Base-by-base conservation (phyloP, 129 eudicot species). In the Arctium lappa region DNA sequence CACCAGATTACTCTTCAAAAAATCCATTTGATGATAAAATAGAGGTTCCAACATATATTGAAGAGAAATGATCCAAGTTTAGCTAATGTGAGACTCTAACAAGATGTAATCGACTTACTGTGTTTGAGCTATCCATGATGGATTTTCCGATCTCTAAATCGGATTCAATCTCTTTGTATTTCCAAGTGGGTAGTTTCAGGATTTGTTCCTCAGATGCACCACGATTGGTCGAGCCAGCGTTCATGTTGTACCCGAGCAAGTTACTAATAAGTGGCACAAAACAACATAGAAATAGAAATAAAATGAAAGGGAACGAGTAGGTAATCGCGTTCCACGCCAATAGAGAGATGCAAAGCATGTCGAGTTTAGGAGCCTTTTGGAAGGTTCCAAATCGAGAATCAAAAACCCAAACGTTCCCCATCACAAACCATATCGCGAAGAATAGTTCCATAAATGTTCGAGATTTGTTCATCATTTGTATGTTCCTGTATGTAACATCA, bases 331-430 rank as follows among this genome's bases (percentile, higher is more conserved):
- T 95, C 97, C 97, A 93, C 38, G 92, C 88, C 1, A 95, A 88
- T 56, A 95, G 83, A 1, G 89, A 82, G 16, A 91, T 91, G 86
- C 97, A 93, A 76, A 95, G 91, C 53, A 88, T 71, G 66, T 93
- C 92, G 3, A 95, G 95, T 65, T 87, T 90, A 0, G 97, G 95
- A 72, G 97, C 97, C 12, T 80, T 76, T 0, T 60, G 76, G 76
- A 89, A 91, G 11, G 97, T 86, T n/a, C 94, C 92, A 6, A 93
- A 88, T 4, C 99, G 90, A 3, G 97, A 72, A 79, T 93, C 97
- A 27, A 93, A 95, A 65, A 93, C 89, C 99, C 99, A 95, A 29
- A 95, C 94, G 34, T 95, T 95, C n/a, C 99, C 99, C 97, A 93
- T 91, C 78, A 95, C 99, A 27, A 95, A 95, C 99, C 99, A 95